Percentiles rank a stretch among this genome's conserved stretches.
phyloP scores from a whole-genome alignment of 2,329 filamentous ascomycete species.

The Claviceps capensis region DNA sequence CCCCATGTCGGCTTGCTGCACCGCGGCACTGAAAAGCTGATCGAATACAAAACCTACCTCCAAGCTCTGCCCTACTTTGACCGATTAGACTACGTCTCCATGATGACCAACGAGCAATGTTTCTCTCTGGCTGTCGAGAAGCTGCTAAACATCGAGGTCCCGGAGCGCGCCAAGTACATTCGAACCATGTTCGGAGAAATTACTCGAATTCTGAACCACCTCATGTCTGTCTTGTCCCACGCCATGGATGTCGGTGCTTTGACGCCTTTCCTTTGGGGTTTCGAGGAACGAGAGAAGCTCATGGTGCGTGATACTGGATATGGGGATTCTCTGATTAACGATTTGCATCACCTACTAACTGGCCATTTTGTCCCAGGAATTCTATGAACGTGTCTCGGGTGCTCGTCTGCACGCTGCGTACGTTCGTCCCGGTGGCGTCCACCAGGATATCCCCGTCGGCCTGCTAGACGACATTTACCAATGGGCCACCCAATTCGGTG shows the following conservation, averaged over 20 bases:
- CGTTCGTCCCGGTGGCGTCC: conserved; percentile 89
- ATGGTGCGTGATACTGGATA: conserved; percentile 55
- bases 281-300: conserved; percentile 98
- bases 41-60: conserved; percentile 99
- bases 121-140: conserved; percentile 95
- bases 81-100: conserved; percentile 95
- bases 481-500: conserved; percentile 97
- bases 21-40: conserved; percentile 96
- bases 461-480: conserved; percentile 98
- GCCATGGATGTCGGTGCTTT: conserved; percentile 98
- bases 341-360: neutral
- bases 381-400: conserved; percentile 97
- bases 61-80: conserved; percentile 98
- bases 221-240: conserved; percentile 95
- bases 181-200: conserved; percentile 92
- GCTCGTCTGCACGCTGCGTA: conserved; percentile 96
- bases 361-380: conserved; percentile 53
- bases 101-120: conserved; percentile 99
- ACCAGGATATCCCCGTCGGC: conserved; percentile 85
- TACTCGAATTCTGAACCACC: conserved; percentile 85
- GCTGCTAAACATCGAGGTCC: conserved; percentile 91
- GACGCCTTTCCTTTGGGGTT: conserved; percentile 98
- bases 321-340: too few species aligned
- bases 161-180: conserved; percentile 92
- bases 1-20: conserved; percentile 94